Conservation (phyloP, 352 stramenopile genomes). For the Phytophthora sp. region DNA sequence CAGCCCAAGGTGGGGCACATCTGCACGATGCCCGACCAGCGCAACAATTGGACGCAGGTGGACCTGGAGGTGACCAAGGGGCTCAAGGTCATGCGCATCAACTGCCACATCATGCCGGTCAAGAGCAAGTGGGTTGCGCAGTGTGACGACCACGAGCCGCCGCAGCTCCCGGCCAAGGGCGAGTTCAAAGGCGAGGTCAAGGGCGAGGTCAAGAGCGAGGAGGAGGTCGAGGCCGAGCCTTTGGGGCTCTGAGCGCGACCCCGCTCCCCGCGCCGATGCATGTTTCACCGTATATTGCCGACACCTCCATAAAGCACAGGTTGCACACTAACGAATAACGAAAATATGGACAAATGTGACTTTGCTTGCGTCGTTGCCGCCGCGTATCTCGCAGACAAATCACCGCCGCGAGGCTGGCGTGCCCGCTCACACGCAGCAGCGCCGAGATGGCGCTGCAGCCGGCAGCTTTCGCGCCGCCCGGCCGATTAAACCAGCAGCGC, state of each 20-base stretch:
- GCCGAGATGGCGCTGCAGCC: not conserved
- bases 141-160: conserved; percentile 64
- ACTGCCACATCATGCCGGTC: conserved; percentile 74
- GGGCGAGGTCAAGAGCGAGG: conserved; percentile 30
- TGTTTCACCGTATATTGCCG: conserved; percentile 27
- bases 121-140: conserved; percentile 70
- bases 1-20: conserved; percentile 88
- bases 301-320: conserved; percentile 10
- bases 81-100: conserved; percentile 72
- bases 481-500: not conserved
- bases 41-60: conserved; percentile 87
- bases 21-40: conserved; percentile 85
- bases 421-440: not conserved
- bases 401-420: not conserved
- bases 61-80: conserved; percentile 81
- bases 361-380: not conserved
- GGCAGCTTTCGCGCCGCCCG: conserved; percentile 14
- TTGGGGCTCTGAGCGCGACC: conserved; percentile 19
- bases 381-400: not conserved
- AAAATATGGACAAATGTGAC: conserved; percentile 34
- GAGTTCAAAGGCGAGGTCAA: too few relatives aligned
- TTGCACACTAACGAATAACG: conserved; percentile 20
- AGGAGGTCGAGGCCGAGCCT: conserved; percentile 36
- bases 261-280: conserved; percentile 5
- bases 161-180: conserved; percentile 23